phyloP scores from a whole-genome alignment of 345 rosid genomes.

The Heritiera littoralis region DNA sequence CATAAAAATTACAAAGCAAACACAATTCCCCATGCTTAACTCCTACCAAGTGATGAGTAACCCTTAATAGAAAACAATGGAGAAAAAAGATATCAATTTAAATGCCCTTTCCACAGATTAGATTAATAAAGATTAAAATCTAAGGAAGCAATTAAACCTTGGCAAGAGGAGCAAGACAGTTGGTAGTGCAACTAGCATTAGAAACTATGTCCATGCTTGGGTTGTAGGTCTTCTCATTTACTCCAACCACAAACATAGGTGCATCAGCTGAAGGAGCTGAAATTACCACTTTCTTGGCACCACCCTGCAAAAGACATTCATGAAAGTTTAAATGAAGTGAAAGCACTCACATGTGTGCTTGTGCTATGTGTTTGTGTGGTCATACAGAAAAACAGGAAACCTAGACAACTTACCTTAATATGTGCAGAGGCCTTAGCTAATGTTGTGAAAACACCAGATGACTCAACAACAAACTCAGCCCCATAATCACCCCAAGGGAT shows the following conservation, averaged over 20 bases:
- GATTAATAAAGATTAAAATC: conserved; percentile 5
- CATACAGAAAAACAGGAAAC: neutral
- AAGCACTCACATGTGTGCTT: neutral
- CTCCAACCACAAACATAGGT: conserved; percentile 99
- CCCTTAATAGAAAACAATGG: neutral
- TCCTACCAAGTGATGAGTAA: neutral
- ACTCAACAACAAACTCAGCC: conserved; percentile 88
- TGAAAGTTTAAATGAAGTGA: neutral
- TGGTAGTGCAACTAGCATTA: conserved; percentile 99
- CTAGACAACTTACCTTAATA: conserved; percentile 53
- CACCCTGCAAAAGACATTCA: conserved; percentile 59
- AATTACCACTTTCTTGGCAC: conserved; percentile 91
- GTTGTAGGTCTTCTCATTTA: conserved; percentile 81
- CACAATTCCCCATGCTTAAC: conserved; percentile 1
- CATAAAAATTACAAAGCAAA: neutral
- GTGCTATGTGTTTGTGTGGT: conserved; percentile 8
- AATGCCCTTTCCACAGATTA: neutral
- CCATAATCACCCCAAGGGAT: conserved; percentile 98
- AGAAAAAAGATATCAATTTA: neutral
- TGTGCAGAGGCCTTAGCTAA: conserved; percentile 82
- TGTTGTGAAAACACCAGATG: conserved; percentile 94
- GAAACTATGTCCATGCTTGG: conserved; percentile 94
- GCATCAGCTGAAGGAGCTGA: conserved; percentile 99
- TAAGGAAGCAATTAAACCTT: conserved; percentile 56
- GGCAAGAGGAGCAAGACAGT: conserved; percentile 99